phyloP scores from a whole-genome alignment of 1,139 yeast species.

The Hyphopichia wangnamkhiaoensis region DNA sequence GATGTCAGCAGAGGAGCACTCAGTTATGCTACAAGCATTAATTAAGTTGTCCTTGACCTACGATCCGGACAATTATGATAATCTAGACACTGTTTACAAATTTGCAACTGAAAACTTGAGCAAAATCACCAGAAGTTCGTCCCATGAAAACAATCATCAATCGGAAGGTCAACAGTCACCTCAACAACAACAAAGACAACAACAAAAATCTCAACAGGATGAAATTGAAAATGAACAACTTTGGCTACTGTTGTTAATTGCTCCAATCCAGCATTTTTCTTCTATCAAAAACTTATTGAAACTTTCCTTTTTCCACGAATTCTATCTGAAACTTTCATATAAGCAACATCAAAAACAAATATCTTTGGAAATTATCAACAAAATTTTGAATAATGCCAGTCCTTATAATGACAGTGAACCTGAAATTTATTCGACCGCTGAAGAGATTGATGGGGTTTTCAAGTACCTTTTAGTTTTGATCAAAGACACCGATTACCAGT shows the following conservation, averaged over 20 bases:
- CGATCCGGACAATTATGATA: slow-evolving; percentile 61
- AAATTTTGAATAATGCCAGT: slow-evolving; percentile 22
- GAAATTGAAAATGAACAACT: slow-evolving; percentile 29
- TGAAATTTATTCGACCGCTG: slow-evolving; percentile 22
- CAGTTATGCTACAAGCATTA: slow-evolving; percentile 64
- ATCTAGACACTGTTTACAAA: slow-evolving; percentile 62
- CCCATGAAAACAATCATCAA: too few relatives aligned
- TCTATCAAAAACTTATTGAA: slow-evolving; percentile 30
- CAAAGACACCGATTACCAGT: slow-evolving; percentile 27
- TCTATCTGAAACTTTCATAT: slow-evolving; percentile 39
- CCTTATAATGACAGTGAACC: slow-evolving; percentile 13
- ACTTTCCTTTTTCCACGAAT: slow-evolving; percentile 42
- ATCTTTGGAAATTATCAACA: slow-evolving; percentile 44
- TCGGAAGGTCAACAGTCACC: too few relatives aligned
- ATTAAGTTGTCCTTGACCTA: slow-evolving; percentile 65
- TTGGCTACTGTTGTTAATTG: slow-evolving; percentile 56
- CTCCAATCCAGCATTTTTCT: slow-evolving; percentile 53
- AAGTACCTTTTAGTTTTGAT: slow-evolving; percentile 42
- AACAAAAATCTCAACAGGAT: slow-evolving; percentile 3
- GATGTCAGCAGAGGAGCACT: slow-evolving; percentile 63
- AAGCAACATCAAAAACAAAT: slow-evolving; percentile 37
- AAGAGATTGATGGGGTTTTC: slow-evolving; percentile 47
- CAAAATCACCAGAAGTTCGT: slow-evolving; percentile 5
- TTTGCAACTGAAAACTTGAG: slow-evolving; percentile 54
- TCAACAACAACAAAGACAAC: too few relatives aligned